Base-by-base conservation (phyloP, 116 monocot species). In the Posidonia oceanica region DNA sequence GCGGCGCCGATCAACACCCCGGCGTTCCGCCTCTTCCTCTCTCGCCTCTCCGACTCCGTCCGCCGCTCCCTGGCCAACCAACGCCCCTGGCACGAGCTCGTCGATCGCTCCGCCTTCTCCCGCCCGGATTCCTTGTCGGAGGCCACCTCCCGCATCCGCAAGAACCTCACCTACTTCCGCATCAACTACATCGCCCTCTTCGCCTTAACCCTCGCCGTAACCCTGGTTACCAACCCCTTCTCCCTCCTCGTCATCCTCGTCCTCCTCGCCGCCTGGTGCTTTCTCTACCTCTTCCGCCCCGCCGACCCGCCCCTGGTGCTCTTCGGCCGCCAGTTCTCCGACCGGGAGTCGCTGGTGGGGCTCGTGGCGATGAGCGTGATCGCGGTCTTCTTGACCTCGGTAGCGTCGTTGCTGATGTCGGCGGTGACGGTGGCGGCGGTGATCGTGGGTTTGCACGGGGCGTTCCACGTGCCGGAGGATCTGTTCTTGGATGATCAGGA, bases 131-230 rank as follows among this genome's bases (percentile, higher is more conserved):
- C 89, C 66, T 54, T 89, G 76, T 65, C 97, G 68, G 89, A 97
- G 13, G 97, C 97, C 69, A 23, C 77, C 44, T 74, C 83, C 66
- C 87, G 97, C 75, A n/a, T 97, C 69, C 83, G 89, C 60, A 87
- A 83, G 77, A 97, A 97, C 80, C 76, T 85, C 75, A 63, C 81
- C 71, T 97, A 97, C 80, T 97, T 97, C 82, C 83, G 85, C 61
- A 79, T 87, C 80, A 97, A 97, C 80, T 97, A 97, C 79, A 38
- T 75, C 67, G 76, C 79, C 37, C 10, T 92, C 76, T 62, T 97
- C 58, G 80, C 83, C 68, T 59, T 61, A 71, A 78, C 65, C 72
- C 81, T 80, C 72, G 80, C 86, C 66, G 67, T 78, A 55, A 77
- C 83, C 68, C 80, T 93, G 61, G 44, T 88, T 67, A 62, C 87